Base-by-base conservation (phyloP, 2,329 filamentous ascomycete species). In the Phoma sp. region DNA sequence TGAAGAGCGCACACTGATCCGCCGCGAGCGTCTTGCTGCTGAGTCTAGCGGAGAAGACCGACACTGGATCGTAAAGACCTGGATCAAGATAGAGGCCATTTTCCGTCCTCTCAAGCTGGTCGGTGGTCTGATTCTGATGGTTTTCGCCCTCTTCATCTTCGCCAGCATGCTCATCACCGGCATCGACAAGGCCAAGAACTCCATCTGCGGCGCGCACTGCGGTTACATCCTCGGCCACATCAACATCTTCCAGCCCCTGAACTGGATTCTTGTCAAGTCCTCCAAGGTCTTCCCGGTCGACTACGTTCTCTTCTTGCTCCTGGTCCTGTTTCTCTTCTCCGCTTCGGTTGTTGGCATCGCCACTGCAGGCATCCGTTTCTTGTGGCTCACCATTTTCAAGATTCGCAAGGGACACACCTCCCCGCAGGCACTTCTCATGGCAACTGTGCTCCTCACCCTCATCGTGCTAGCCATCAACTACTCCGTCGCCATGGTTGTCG, bases 131-230 rank as follows among this genome's bases (percentile, higher is more conserved):
- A 64, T 96, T 0, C 79, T 98, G 2, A 82, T 97, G 29, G 63
- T 92, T 1, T 73, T 96, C 21, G 83, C 91, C 0, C 76, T 96
- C 13, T 64, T 96, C 37, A 84, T 96, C 63, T 96, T 92, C 84
- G 84, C 89, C 8, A 96, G 91, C 12, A 98, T 99, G 92, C 84
- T 98, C 64, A 90, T 98, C 72, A 98, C 94, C 0, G 90, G 88
- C 63, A 92, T 98, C 69, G 95, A 99, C 84, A 98, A 98, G 80
- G 91, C 92, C 32, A 93, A 90, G 75, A 97, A 98, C 79, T 97
- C 93, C 3, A 80, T 96, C 60, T 99, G 95, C 84, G 94, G 95
- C 74, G 81, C 87, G 55, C 88, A 86, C 66, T 99, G 95, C 73
- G 95, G 95, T 59, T 99, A 97, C 77, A 90, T 98, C 44, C 83